Evolutionary conservation across 2,329 filamentous ascomycete genomes (phyloP).

Genomic region (Hypomyces perniciosus): DNA sequence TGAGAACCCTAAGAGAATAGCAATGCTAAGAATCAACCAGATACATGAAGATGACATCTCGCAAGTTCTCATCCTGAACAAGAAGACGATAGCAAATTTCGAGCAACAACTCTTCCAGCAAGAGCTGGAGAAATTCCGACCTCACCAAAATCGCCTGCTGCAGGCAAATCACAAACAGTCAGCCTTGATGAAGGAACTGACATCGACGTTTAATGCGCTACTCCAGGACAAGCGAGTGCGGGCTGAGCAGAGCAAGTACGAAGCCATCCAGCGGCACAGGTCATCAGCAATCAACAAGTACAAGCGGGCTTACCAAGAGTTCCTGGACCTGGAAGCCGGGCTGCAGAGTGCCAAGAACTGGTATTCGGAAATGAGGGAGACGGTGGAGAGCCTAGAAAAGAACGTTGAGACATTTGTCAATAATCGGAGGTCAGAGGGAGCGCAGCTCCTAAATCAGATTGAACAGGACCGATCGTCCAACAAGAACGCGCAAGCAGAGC

Average conservation of each 20-base stretch:
- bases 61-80: conserved; percentile 94
- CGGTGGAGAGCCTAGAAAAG: conserved; percentile 83
- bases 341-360: conserved; percentile 84
- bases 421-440: conserved; percentile 86
- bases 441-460: conserved; percentile 81
- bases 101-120: conserved; percentile 90
- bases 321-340: conserved; percentile 81
- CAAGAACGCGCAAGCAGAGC: conserved; percentile 59
- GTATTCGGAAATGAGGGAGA: conserved; percentile 94
- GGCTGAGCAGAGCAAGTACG: conserved; percentile 92
- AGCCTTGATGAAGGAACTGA: conserved; percentile 90
- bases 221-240: conserved; percentile 91
- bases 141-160: conserved; percentile 83
- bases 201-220: conserved; percentile 75
- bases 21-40: conserved; percentile 40
- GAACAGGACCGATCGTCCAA: conserved; percentile 67
- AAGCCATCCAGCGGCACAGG: conserved; percentile 76
- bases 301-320: conserved; percentile 86
- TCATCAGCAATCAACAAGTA: conserved; percentile 79
- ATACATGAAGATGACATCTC: conserved; percentile 96
- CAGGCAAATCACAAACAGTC: conserved; percentile 96
- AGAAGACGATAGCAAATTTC: conserved; percentile 89
- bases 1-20: neutral
- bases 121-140: conserved; percentile 94
- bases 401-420: conserved; percentile 97